A percentile compares a stretch with the other conserved stretches of the same genome.
phyloP scores from a whole-genome alignment of 1,139 yeast genomes.

The Diutina pseudorugosa region DNA sequence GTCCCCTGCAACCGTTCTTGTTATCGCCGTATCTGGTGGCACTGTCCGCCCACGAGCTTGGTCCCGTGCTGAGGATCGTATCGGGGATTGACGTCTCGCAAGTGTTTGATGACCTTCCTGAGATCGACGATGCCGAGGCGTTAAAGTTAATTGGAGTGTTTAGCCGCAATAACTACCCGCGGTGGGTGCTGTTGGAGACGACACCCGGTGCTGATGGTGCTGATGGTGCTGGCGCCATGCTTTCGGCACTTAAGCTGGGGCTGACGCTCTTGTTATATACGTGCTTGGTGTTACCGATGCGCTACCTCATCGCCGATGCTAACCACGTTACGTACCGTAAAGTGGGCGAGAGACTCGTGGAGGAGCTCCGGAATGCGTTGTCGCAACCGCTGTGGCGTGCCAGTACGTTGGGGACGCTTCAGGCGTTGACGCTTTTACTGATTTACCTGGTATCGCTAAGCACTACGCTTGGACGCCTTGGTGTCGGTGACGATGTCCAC shows the following conservation, averaged over 20 bases:
- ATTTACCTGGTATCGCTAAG: constrained; percentile 50
- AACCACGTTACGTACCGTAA: not conserved
- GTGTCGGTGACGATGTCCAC: constrained; percentile 16
- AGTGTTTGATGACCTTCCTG: constrained; percentile 1
- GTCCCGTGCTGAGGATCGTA: not conserved
- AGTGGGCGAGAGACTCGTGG: not conserved
- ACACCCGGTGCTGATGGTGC: not conserved
- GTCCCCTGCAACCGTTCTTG: not conserved
- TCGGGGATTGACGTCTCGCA: not conserved
- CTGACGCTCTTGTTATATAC: constrained; percentile 2
- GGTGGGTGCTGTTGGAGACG: constrained; percentile 1
- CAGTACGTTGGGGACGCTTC: constrained; percentile 43
- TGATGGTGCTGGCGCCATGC: not conserved
- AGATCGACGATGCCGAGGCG: not conserved
- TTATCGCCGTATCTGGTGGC: not conserved
- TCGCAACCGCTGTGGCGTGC: constrained; percentile 1
- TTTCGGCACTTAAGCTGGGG: not conserved
- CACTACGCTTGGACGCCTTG: constrained; percentile 13
- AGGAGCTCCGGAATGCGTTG: not conserved
- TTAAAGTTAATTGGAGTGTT: not conserved
- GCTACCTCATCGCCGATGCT: not conserved
- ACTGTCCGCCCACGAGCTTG: not conserved
- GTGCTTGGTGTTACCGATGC: not conserved
- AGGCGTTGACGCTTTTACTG: constrained; percentile 49
- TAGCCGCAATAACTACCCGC: not conserved